Base-by-base conservation (phyloP, 2,329 filamentous ascomycete species). In the Zopfia rhizophila region DNA sequence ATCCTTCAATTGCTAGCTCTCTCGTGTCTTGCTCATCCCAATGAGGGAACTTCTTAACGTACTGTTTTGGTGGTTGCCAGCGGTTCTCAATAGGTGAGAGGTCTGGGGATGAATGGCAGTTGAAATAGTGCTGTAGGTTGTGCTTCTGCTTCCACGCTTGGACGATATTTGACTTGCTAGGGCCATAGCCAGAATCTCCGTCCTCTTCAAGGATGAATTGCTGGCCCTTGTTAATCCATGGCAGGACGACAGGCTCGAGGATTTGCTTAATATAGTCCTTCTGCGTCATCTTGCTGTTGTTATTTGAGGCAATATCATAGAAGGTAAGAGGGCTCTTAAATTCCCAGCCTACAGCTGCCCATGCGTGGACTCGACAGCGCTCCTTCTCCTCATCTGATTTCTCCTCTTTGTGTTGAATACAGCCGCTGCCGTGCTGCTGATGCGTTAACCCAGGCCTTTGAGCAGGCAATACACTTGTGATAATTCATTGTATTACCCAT, bases 41-140 rank as follows among this genome's bases (percentile, higher is more conserved):
- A 25, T 49, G 28, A 25, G 46, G 35, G 32, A 39, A 44, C 14
- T 25, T 38, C 39, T 27, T 37, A 36, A 13, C 50, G 12, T 31
- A 40, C 47, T 31, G 50, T 28, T 29, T 50, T 39, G 28, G 35
- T 14, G 27, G 35, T 21, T 46, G 32, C 50, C 33, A 53, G 28
- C 29, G 44, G 32, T 53, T 53, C 33, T 53, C 43, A 41, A 53
- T 53, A 23, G 30, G 46, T 16, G 46, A 23, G 12, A 50, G 42
- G 30, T 53, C 41, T 29, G 33, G 50, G n/a, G 24, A 49, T 7
- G 8, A 17, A 23, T 16, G 21, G 27, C 27, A 50, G 19, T 53
- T 53, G 38, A 50, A 53, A 38, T 50, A 50, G 32, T 23, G 36
- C 12, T 49, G 29, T 12, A 53, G 33, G 3, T 24, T 36, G 30